Evolutionary conservation across 2,329 filamentous ascomycete genomes (phyloP), one percentile per base, ranked within the genome.

Genomic region (Fusarium aywerte): DNA sequence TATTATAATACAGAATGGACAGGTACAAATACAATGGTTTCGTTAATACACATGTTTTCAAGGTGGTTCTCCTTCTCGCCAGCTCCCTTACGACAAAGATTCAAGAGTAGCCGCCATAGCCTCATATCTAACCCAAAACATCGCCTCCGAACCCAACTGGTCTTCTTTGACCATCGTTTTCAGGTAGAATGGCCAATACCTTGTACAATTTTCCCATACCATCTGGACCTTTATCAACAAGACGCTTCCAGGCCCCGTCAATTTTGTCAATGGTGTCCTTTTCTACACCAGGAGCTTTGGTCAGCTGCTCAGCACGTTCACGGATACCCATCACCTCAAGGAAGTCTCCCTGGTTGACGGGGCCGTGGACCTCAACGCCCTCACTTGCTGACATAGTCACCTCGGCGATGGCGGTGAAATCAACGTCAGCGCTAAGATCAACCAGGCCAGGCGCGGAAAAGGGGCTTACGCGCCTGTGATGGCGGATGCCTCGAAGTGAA

Each of bases 161-260:
- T 60, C 90, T 85, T 72, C 93, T 87, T 62, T 82, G 84, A 3
- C 91, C 90, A 33, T 84, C 85, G 67, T 91, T 92, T 78, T 94
- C 91, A 1, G 96, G 96, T 73, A 98, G 76, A 72, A 99, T 92
- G 13, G 94, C 92, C 84, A 99, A 85, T 23, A 89, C 94, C 80
- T 98, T 97, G 78, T 99, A 99, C 21, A 97, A 82, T 80, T 90
- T 94, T 0, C 96, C 96, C 96, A 99, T 99, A 0, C 93, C 95
- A 50, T 87, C 89, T 2, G 89, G 90, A 0, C 92, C 90, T 39
- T 88, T 84, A 77, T 97, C 94, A n/a, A 97, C 87, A 50, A 99
- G 81, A 63, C 96, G 84, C 80, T 87, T 90, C 87, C 93, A 96
- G 0, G 91, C 90, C 65, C 83, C 86, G 67, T 93, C 88, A 31